Conservation (phyloP, 208 protist genomes). For the Entamoeba nuttalli region DNA sequence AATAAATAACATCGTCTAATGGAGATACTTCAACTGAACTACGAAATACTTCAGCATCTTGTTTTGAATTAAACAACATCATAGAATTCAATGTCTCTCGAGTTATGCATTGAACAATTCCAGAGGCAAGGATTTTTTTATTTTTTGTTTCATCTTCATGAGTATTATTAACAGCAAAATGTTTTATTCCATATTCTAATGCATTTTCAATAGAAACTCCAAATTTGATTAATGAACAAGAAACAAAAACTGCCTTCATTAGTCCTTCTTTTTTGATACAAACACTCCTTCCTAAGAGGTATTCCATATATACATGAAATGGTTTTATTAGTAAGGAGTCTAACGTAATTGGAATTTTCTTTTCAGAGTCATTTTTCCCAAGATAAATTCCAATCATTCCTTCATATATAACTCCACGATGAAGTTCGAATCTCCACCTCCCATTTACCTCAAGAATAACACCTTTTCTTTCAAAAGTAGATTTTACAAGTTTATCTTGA, state of each 20-base stretch:
- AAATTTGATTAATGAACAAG: not conserved
- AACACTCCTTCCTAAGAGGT: not conserved
- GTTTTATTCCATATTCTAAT: not conserved
- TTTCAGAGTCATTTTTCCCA: not conserved
- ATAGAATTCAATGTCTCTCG: too few species aligned
- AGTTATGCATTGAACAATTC: too few species aligned
- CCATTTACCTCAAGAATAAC: not conserved
- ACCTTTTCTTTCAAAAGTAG: too few species aligned
- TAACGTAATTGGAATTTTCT: not conserved
- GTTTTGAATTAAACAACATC: too few species aligned
- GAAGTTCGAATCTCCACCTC: not conserved
- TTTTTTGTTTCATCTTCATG: not conserved
- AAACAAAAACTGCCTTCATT: not conserved
- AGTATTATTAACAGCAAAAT: not conserved
- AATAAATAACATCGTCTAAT: too few species aligned
- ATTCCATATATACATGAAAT: not conserved
- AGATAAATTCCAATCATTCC: not conserved
- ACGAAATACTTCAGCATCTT: too few species aligned
- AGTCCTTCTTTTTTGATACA: not conserved
- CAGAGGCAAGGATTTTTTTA: too few species aligned
- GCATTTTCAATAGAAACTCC: not conserved
- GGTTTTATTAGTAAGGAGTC: not conserved
- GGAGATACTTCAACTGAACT: too few species aligned
- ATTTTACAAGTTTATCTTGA: too few species aligned
- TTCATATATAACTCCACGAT: not conserved